Evolutionary conservation across 2,329 filamentous ascomycete species (phyloP).

Genomic region (Rosellinia necatrix): DNA sequence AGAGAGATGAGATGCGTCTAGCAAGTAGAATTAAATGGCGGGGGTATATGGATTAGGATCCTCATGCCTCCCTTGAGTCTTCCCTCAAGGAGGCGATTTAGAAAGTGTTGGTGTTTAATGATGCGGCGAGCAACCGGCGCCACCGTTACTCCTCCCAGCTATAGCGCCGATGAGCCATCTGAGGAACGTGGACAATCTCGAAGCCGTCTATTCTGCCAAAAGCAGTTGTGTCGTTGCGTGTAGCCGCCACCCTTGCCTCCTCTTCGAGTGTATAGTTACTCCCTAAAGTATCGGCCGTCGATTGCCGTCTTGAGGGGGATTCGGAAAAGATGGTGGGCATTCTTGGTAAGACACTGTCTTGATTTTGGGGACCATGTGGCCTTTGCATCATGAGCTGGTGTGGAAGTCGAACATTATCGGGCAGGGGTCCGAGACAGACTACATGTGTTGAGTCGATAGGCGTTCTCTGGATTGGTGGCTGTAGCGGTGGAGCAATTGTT

Average conservation of each 20-base stretch:
- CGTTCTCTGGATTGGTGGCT: conserved; percentile 49
- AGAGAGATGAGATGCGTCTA: conserved; percentile 23
- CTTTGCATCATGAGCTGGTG: conserved; percentile 34
- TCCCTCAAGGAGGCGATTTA: background rate
- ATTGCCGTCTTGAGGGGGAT: conserved; percentile 36
- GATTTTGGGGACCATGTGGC: conserved; percentile 35
- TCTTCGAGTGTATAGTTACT: conserved; percentile 64
- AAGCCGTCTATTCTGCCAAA: conserved; percentile 38
- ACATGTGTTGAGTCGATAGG: conserved; percentile 59
- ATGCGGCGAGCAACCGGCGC: background rate
- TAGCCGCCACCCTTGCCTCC: conserved; percentile 41
- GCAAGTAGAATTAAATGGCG: conserved; percentile 20
- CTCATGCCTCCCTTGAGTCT: background rate
- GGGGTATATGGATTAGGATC: conserved; percentile 9
- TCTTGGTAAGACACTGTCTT: conserved; percentile 35
- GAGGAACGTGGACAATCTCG: conserved; percentile 42
- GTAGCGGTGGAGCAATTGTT: conserved; percentile 31
- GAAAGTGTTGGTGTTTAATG: background rate
- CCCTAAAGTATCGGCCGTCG: conserved; percentile 52
- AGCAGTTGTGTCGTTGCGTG: conserved; percentile 11
- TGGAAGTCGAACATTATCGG: conserved; percentile 51
- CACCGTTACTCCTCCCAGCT: conserved; percentile 41
- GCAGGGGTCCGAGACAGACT: conserved; percentile 60
- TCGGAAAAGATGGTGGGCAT: conserved; percentile 36
- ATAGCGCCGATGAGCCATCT: conserved; percentile 40